Conservation (phyloP, 1,284 basidiomycete genomes). For the Trametes sp. region DNA sequence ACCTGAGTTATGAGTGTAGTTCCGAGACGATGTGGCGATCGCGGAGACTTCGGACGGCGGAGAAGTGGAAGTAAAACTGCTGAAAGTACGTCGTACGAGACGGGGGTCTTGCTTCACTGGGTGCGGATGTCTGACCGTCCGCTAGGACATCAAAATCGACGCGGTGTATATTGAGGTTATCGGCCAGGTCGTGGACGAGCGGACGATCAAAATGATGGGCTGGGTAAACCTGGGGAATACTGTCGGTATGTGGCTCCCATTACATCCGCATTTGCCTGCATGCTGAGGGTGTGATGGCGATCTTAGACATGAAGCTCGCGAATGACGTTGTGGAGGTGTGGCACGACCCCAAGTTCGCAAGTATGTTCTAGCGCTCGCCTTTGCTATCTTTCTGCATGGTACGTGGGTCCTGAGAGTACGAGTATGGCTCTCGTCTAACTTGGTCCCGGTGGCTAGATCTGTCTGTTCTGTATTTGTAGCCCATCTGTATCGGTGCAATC, state of each 20-base stretch:
- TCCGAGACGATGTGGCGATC: constrained; percentile 59
- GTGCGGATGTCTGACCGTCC: background rate
- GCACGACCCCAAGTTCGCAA: constrained; percentile 64
- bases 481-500: background rate
- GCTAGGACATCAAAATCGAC: constrained; percentile 56
- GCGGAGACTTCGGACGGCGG: constrained; percentile 79
- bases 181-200: constrained; percentile 68
- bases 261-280: background rate
- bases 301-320: constrained; percentile 68
- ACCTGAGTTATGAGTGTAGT: constrained; percentile 42
- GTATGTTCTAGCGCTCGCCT: constrained; percentile 26
- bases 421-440: background rate
- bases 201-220: constrained; percentile 68
- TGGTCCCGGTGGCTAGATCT: background rate
- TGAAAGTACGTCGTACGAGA: constrained; percentile 24
- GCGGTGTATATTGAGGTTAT: constrained; percentile 79
- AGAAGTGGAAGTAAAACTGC: constrained; percentile 61
- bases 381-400: background rate
- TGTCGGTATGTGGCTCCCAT: constrained; percentile 63
- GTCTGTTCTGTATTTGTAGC: background rate
- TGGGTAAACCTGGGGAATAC: constrained; percentile 69
- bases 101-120: no score
- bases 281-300: background rate
- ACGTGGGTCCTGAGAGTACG: background rate
- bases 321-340: constrained; percentile 72